Percentiles rank a stretch among this genome's conserved stretches.
Evolutionary conservation across 352 stramenopile genomes (phyloP).

Genomic region (Thalassiosira livingstoniorum): DNA sequence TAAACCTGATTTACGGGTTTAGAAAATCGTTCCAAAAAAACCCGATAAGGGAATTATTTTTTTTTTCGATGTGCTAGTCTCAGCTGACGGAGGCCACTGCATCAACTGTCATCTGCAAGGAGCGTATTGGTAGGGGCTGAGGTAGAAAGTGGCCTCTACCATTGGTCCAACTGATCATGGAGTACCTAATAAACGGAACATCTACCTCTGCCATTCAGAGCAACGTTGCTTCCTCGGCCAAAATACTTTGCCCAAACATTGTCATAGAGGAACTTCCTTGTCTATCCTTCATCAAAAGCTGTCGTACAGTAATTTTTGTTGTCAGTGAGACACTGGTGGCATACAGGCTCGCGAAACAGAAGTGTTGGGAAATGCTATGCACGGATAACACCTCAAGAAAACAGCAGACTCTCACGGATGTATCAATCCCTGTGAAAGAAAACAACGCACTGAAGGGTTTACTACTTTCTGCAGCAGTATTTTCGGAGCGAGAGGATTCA

Average conservation of each 20-base stretch:
- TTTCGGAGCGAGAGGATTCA: neutral
- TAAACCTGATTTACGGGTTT: too few relatives aligned
- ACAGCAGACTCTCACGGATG: slow-evolving; percentile 36
- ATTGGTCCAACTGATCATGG: slow-evolving; percentile 15
- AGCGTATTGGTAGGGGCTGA: neutral
- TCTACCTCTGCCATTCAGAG: slow-evolving; percentile 1
- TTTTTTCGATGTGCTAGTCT: too few relatives aligned
- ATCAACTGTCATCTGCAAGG: too few relatives aligned
- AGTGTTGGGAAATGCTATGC: slow-evolving; percentile 31
- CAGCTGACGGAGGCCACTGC: too few relatives aligned
- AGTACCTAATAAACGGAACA: slow-evolving; percentile 27
- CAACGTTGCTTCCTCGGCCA: slow-evolving; percentile 3
- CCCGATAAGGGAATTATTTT: too few relatives aligned
- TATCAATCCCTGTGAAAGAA: slow-evolving; percentile 23
- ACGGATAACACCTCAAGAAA: slow-evolving; percentile 35
- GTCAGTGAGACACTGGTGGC: slow-evolving; percentile 9
- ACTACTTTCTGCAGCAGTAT: neutral
- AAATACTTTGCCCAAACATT: slow-evolving; percentile 13
- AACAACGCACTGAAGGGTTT: slow-evolving; percentile 16
- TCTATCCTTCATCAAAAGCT: neutral
- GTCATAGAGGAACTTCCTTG: slow-evolving; percentile 5
- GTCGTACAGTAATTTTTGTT: slow-evolving; percentile 8
- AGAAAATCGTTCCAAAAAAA: too few relatives aligned
- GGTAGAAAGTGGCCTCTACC: slow-evolving; percentile 7
- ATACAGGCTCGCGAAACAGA: slow-evolving; percentile 18